Evolutionary conservation across 805 yeast genomes (phyloP).

Genomic region (Maudiozyma serrabonitensis): DNA sequence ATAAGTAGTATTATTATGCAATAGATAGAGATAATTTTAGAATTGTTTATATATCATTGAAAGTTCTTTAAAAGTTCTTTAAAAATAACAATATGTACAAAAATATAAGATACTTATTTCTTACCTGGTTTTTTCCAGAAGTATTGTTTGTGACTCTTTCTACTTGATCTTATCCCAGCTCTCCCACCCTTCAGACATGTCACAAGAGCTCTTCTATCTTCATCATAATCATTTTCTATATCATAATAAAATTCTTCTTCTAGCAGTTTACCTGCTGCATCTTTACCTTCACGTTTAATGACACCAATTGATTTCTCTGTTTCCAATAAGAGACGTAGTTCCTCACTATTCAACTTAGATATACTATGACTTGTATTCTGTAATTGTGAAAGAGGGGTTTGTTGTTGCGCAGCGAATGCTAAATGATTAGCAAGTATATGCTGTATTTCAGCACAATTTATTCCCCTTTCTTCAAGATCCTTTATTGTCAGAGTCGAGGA

Average conservation of each 20-base stretch:
- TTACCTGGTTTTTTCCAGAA: conserved; percentile 39
- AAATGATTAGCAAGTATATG: conserved; percentile 71
- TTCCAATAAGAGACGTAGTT: conserved; percentile 36
- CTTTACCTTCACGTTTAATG: conserved; percentile 82
- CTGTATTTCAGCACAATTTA: conserved; percentile 42
- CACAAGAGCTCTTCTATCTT: conserved; percentile 59
- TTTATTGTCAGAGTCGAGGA: background rate
- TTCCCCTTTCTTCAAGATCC: conserved; percentile 16
- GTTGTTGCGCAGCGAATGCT: conserved; percentile 81
- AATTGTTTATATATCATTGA: background rate
- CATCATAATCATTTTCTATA: conserved; percentile 71
- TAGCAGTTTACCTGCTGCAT: conserved; percentile 90
- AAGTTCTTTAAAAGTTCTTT: background rate
- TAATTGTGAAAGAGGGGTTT: conserved; percentile 73
- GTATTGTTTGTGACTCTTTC: conserved; percentile 82
- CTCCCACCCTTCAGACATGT: conserved; percentile 67
- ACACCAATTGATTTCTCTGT: conserved; percentile 57
- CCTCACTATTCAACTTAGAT: conserved; percentile 35
- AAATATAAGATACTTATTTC: background rate
- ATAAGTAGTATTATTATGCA: background rate
- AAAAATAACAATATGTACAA: background rate
- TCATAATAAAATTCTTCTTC: conserved; percentile 92
- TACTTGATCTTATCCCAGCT: conserved; percentile 75
- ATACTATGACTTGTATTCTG: conserved; percentile 51
- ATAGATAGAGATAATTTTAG: background rate